Evolutionary conservation across 768 basidiomycete genomes (phyloP).

Genomic region (Agaricus sinodeliciosus): DNA sequence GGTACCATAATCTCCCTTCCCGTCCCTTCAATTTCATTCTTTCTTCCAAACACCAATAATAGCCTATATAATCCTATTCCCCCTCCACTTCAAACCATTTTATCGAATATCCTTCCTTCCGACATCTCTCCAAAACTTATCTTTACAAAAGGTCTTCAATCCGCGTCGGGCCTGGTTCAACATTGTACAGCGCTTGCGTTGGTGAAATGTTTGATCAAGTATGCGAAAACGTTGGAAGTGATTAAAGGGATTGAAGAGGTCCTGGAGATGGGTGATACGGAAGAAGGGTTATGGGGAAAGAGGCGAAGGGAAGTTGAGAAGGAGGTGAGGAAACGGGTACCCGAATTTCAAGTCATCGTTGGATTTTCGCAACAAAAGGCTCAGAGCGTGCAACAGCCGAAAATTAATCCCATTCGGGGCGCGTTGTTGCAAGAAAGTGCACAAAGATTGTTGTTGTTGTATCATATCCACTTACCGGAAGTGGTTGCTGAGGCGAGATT

Average conservation of each 20-base stretch:
- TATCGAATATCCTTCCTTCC: slow-evolving; percentile 75
- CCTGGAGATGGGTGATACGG: slow-evolving; percentile 52
- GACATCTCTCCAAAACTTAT: slow-evolving; percentile 65
- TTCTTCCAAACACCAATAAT: slow-evolving; percentile 32
- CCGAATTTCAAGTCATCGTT: slow-evolving; percentile 83
- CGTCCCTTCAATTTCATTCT: slow-evolving; percentile 58
- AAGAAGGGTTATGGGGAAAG: slow-evolving; percentile 67
- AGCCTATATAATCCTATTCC: slow-evolving; percentile 60
- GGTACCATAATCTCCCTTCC: slow-evolving; percentile 74
- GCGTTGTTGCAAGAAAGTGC: slow-evolving; percentile 75
- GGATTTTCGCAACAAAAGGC: slow-evolving; percentile 65
- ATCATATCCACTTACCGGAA: slow-evolving; percentile 69
- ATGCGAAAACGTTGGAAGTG: slow-evolving; percentile 40
- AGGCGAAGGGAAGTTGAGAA: slow-evolving; percentile 62
- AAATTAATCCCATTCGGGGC: slow-evolving; percentile 30
- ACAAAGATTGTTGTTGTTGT: slow-evolving; percentile 77
- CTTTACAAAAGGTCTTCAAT: slow-evolving; percentile 78
- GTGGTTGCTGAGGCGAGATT: slow-evolving; percentile 77
- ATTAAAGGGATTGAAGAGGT: slow-evolving; percentile 44
- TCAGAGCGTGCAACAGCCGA: slow-evolving; percentile 1
- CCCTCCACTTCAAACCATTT: slow-evolving; percentile 61
- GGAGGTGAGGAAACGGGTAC: slow-evolving; percentile 70
- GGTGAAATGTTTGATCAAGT: slow-evolving; percentile 70
- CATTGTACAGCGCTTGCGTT: slow-evolving; percentile 80
- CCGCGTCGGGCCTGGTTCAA: slow-evolving; percentile 68